These are phyloP conservation scores for Suhomyces maxii DNA, from an alignment of 1,139 yeast species.

Conservation along the genomic window DNA sequence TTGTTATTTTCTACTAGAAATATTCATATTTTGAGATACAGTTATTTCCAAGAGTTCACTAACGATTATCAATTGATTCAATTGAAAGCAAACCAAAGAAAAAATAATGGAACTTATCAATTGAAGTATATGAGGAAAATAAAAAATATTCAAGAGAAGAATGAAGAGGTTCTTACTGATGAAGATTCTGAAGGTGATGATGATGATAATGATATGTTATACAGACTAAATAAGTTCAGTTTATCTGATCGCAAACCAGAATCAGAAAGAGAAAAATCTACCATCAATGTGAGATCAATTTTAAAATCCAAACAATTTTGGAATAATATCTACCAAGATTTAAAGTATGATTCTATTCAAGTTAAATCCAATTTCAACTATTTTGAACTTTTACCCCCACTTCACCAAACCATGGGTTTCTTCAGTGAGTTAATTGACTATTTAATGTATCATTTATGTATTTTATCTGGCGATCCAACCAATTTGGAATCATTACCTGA, in stretches of 20 bases:
- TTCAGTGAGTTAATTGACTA: conserved; percentile 33
- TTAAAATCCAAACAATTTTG: conserved; percentile 30
- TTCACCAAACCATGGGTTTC: conserved; percentile 23
- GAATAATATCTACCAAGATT: conserved; percentile 37
- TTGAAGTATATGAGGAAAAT: conserved; percentile 21
- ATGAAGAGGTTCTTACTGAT: conserved; percentile 4
- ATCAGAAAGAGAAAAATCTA: neutral
- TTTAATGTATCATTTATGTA: conserved; percentile 25
- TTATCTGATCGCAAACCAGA: conserved; percentile 2
- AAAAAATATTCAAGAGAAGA: conserved; percentile 8
- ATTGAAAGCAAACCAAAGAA: conserved; percentile 9
- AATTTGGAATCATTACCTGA: conserved; percentile 19
- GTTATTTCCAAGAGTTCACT: conserved; percentile 26
- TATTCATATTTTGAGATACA: conserved; percentile 25
- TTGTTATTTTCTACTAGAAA: conserved; percentile 21
- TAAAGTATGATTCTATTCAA: conserved; percentile 27
- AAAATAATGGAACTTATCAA: conserved; percentile 12
- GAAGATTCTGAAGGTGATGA: conserved; percentile 11
- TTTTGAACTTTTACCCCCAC: conserved; percentile 33
- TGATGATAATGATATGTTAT: conserved; percentile 8
- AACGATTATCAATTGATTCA: conserved; percentile 13
- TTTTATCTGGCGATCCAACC: conserved; percentile 17
- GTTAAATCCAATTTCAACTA: conserved; percentile 19
- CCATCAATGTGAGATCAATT: conserved; percentile 10
- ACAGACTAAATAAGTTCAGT: conserved; percentile 8